Base-by-base conservation (phyloP, 1,284 basidiomycete genomes). In the Somion occarium region DNA sequence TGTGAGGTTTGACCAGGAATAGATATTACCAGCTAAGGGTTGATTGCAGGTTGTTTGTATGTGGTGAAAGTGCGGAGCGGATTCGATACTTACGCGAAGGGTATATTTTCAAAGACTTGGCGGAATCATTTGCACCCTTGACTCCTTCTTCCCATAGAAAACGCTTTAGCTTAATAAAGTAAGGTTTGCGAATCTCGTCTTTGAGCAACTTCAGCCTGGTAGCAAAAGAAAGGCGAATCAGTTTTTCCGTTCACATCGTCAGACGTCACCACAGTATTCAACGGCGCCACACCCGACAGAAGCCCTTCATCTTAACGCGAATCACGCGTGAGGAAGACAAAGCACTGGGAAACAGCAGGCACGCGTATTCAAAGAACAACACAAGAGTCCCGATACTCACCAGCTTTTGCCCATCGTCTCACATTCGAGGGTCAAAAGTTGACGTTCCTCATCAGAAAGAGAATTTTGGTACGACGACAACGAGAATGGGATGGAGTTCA, bases 1-100 rank as follows among this genome's bases (percentile, higher is more conserved):
- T 20, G 88, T 90, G 55, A 65, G 62, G 59, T 83, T 80, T 12
- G 86, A 88, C 89, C 90, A 92, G 11, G 87, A 72, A 64, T 92
- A 92, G 53, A 92, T 88, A 58, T 91, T 79, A 53, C 72, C 72
- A 41, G 85, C 87, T 87, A 59, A 26, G 18, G n/a, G 42, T 24
- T 26, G 38, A 39, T 52, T 44, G 23, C 26, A 27, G 19, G 41
- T 24, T 18, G 38, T 18, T 47, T 46, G 48, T 53, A 53, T 27
- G 41, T n/a, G 41, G 38, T 38, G 24, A 26, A 47, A 44, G 30
- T 43, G 7, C 26, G 48, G 43, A 13, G 38, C 38, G 23, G 23
- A 26, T 11, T 25, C 15, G 37, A 47, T 43, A 67, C 82, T 70
- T 67, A 85, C 87, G 80, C 52, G 76, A 60, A 34, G 87, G 86